Evolutionary conservation across 768 basidiomycete species (phyloP).

Genomic region (Lentinus tigrinus): DNA sequence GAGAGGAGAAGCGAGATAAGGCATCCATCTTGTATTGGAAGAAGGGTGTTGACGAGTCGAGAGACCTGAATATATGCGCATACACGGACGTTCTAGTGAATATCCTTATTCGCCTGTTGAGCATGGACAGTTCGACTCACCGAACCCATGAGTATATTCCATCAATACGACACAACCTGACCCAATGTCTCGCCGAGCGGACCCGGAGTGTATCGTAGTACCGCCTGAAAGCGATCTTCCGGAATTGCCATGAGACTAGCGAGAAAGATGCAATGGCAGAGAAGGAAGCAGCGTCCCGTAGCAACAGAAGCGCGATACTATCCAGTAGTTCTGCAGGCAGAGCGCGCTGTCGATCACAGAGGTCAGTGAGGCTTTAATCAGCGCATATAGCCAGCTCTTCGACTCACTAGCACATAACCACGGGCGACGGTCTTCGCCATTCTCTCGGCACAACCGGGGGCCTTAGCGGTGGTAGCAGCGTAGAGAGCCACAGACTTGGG

Average conservation of each 20-base stretch:
- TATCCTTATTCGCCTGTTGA: background rate
- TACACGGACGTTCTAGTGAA: constrained; percentile 10
- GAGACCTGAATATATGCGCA: constrained; percentile 21
- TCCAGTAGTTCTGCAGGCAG: constrained; percentile 29
- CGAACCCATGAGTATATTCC: constrained; percentile 27
- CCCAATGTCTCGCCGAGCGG: constrained; percentile 17
- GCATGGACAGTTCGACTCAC: constrained; percentile 18
- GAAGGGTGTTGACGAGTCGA: constrained; percentile 14
- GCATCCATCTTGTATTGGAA: constrained; percentile 5
- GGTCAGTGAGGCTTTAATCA: background rate
- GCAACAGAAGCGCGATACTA: constrained; percentile 19
- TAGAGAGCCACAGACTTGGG: too few relatives aligned
- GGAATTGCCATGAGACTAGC: constrained; percentile 27
- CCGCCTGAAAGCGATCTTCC: constrained; percentile 28
- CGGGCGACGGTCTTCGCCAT: too few relatives aligned
- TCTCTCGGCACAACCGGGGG: too few relatives aligned
- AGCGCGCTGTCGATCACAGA: constrained; percentile 16
- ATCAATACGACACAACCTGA: constrained; percentile 15
- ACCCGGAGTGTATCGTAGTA: constrained; percentile 24
- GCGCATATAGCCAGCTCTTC: background rate
- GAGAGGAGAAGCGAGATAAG: constrained; percentile 1
- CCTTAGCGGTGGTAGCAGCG: too few relatives aligned
- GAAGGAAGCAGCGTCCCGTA: constrained; percentile 21
- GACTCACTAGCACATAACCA: background rate
- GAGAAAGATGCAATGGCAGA: constrained; percentile 26